Base-by-base conservation (phyloP, 1,284 basidiomycete species). In the Microbotryum saponariae region DNA sequence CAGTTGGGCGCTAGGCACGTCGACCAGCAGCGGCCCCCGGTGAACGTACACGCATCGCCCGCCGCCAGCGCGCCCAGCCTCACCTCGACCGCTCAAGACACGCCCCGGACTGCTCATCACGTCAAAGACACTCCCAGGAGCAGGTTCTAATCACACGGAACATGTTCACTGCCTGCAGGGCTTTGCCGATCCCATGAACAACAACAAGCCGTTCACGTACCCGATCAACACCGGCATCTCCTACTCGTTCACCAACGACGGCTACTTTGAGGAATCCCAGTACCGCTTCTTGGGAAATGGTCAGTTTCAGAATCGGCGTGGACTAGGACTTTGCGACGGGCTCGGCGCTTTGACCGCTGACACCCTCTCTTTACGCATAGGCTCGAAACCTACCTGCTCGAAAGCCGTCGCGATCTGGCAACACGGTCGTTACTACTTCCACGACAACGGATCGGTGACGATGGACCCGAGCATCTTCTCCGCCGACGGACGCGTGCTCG, bases 261-360 rank as follows among this genome's bases (percentile, higher is more conserved):
- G 86, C 7, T 88, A 77, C 78, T 96, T 87, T 69, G 92, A 97
- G 76, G 81, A 89, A 73, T 83, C 90, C 23, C 85, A 88, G 71
- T 97, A 92, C 76, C 83, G 89, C 55, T 92, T 92, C 78, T 81
- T 79, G 47, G 78, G 84, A 60, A 96, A 94, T 76, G 90, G 87
- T 87, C 59, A 59, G 75, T 58, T 10, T 31, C 31, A 31, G 31
- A 31, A 31, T 31, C 31, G 31, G 31, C 31, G 31, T 31, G 31
- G 7, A 10, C 31, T 31, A 1, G 31, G 1, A 9, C 31, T 10
- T 31, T 31, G 31, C 31, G 9, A 10, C 31, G 31, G 31, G 2
- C 31, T 9, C 31, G 31, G 31, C 31, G 31, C 31, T 31, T 31
- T 9, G 31, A 31, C 21, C 46, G 21, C 45, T 50, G 16, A 6